Evolutionary conservation across 2,329 filamentous ascomycete genomes (phyloP).

Genomic region (Colletotrichum endophyticum): DNA sequence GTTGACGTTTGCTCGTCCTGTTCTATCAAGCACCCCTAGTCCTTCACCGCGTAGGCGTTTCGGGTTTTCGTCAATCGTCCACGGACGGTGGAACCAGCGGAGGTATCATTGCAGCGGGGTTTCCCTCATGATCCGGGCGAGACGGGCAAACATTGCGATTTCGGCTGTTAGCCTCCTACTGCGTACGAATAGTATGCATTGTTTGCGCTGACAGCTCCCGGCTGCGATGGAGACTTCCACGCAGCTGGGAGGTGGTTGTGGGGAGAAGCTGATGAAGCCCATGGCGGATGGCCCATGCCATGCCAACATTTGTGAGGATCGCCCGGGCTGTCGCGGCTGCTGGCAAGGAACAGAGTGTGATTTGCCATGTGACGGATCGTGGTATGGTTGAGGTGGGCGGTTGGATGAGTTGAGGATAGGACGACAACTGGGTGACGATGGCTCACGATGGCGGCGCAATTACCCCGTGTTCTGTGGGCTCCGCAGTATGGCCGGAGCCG

Average conservation of each 20-base stretch:
- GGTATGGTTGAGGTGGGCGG: neutral
- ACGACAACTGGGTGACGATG: neutral
- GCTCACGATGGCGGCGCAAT: neutral
- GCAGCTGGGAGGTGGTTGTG: neutral
- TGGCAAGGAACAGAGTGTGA: neutral
- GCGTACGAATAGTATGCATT: neutral
- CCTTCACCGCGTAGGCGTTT: neutral
- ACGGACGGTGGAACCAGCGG: slow-evolving; percentile 6
- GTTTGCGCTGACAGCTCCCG: neutral
- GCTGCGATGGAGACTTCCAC: neutral
- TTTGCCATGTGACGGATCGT: neutral
- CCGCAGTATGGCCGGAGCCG: slow-evolving; percentile 5
- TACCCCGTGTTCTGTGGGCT: neutral
- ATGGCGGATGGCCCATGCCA: neutral
- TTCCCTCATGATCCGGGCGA: neutral
- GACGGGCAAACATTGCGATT: neutral
- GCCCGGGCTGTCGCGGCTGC: neutral
- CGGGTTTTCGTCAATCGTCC: slow-evolving; percentile 7
- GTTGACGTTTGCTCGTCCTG: neutral
- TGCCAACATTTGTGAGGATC: neutral
- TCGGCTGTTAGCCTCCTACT: neutral
- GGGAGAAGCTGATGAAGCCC: neutral
- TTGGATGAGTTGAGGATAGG: neutral
- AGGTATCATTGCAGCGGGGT: slow-evolving; percentile 3
- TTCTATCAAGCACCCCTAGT: neutral